Evolutionary conservation across 1,284 basidiomycete species (phyloP), one percentile per base, ranked within the genome.

Genomic region (Ustilago curta): DNA sequence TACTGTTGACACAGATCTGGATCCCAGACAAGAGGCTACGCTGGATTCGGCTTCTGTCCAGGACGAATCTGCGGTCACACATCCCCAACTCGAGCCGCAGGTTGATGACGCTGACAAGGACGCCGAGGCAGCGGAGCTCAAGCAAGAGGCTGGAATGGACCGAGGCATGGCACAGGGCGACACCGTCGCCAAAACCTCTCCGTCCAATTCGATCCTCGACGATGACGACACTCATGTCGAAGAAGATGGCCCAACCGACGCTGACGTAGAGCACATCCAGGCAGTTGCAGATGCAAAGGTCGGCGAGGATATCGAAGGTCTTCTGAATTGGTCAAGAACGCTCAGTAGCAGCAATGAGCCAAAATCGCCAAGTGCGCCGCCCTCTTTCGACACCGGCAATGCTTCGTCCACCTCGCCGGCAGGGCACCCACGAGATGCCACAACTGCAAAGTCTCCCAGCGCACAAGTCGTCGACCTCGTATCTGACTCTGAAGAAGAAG

Each of bases 401-500:
- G 32, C 3, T 0, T 31, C 42, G 2, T 4, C 19, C 29, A n/a
- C 11, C 7, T n/a, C n/a, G 9, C 31, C 53, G 21, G 4, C 27
- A n/a, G 37, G 37, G 2, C 37, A 16, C 14, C n/a, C 35, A 5
- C 29, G n/a, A 4, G 32, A 32, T 4, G 27, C 25, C 6, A 37
- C 9, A 35, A 4, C 56, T 23, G 3, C 23, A 14, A 9, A 25
- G 11, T 5, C 8, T 3, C n/a, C 8, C 9, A 8, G 19, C 25
- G 45, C 11, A 5, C 27, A 50, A 7, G 56, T 70, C 0, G 66
- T 74, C 1, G 59, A 74, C 40, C 40, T 74, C 8, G 37, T 62
- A 3, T 49, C 49, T n/a, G 66, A 63, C 40, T 73, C 70, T 0
- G 66, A 69, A 25, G 66, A 69, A 25, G 66, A 69, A 31, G 63